phyloP scores from a whole-genome alignment of 2,329 filamentous ascomycete genomes.

The Colletotrichum navitas region DNA sequence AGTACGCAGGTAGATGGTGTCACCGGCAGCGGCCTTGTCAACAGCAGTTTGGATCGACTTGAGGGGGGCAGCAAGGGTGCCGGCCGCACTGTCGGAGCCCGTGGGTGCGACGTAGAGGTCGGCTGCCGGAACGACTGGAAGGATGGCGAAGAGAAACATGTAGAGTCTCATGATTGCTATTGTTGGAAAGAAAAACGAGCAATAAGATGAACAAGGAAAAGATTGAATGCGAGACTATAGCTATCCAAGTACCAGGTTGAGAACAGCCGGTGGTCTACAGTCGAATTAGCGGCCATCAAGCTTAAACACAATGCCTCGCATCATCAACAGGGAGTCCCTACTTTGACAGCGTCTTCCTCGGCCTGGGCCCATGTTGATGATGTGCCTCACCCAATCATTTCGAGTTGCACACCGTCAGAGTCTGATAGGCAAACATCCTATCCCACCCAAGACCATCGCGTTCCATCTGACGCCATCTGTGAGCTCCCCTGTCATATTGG shows the following conservation, averaged over 20 bases:
- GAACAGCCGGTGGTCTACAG: constrained; percentile 5
- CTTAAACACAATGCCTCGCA: constrained; percentile 39
- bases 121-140: constrained; percentile 44
- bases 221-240: constrained; percentile 28
- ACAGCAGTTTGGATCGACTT: constrained; percentile 62
- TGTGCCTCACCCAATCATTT: too few species aligned
- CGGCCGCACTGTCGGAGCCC: constrained; percentile 54
- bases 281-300: constrained; percentile 34
- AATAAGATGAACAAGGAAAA: not conserved
- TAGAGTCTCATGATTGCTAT: constrained; percentile 35
- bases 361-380: not conserved
- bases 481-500: constrained; percentile 17
- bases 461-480: not conserved
- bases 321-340: constrained; percentile 1
- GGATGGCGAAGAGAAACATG: constrained; percentile 38
- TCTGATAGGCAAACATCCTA: not conserved
- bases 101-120: constrained; percentile 61
- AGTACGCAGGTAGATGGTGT: constrained; percentile 53
- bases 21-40: constrained; percentile 59
- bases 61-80: constrained; percentile 55
- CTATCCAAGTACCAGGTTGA: not conserved
- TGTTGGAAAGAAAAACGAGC: not conserved
- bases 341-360: not conserved
- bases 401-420: not conserved
- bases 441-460: not conserved